Percentiles rank a stretch among this genome's conserved stretches.
Evolutionary conservation across 2,329 filamentous ascomycete species (phyloP).

Genomic region (Raffaelea ambrosiae): DNA sequence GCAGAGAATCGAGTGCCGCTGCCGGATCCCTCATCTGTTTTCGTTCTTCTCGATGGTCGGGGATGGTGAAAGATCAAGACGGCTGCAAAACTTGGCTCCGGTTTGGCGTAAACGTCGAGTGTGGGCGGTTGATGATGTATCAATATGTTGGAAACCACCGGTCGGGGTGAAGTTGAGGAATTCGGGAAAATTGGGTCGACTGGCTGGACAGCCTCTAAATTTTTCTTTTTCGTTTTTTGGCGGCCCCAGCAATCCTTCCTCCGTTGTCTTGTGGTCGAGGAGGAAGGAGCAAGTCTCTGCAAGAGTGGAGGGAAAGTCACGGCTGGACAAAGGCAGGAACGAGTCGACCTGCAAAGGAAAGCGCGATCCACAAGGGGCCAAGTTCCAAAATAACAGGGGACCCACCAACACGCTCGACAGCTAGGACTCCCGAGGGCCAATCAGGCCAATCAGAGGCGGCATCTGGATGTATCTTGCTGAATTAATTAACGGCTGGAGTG

Average conservation of each 20-base stretch:
- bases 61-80: not conserved
- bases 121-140: too few relatives aligned
- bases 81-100: too few relatives aligned
- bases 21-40: conserved; percentile 1
- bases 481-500: too few relatives aligned
- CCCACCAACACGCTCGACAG: not conserved
- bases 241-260: not conserved
- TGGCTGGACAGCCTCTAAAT: too few relatives aligned
- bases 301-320: not conserved
- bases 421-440: too few relatives aligned
- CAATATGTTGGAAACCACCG: too few relatives aligned
- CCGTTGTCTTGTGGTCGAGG: not conserved
- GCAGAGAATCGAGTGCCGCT: conserved; percentile 7
- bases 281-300: not conserved
- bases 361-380: conserved; percentile 5
- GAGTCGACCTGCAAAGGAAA: not conserved
- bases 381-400: not conserved
- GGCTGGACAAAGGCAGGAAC: not conserved
- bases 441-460: too few relatives aligned
- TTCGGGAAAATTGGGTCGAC: too few relatives aligned
- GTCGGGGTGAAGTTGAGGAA: too few relatives aligned
- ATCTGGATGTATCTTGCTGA: too few relatives aligned
- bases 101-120: too few relatives aligned
- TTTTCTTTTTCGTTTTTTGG: too few relatives aligned
- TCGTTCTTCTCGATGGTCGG: not conserved